Evolutionary conservation across 495 filamentous ascomycete species (phyloP), one percentile per base, ranked within the genome.

Genomic region (Aspergillus indologenus): DNA sequence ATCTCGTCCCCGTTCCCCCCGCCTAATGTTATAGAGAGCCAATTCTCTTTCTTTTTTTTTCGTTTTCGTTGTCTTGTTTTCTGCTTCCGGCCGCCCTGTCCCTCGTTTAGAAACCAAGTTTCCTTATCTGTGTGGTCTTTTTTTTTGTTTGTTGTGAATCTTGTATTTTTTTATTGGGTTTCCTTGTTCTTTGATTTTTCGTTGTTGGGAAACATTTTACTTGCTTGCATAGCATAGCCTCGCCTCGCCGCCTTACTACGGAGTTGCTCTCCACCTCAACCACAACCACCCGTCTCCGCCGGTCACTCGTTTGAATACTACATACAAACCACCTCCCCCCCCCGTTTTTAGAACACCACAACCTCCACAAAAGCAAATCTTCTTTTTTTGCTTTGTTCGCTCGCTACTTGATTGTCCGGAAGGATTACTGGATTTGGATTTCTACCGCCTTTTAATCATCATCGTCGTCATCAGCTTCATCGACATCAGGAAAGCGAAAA

Each of bases 1-100:
- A 59, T 61, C 54, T 9, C 9, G 4, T 29, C 26, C 26, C 26
- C 26, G 26, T 29, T 9, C 26, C 9, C 26, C 68, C 23, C 48
- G 48, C 24, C 48, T 53, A 56, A 66, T 74, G 65, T 58, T 66
- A 63, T 71, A 70, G 62, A 63, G 61, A 53, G 12, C 44, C 26
- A 9, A 29, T 56, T 21, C 31, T 50, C 47, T 60, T 60, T 60
- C 58, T 54, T 57, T 62, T 61, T 58, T 68, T 65, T 62, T 55
- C 21, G 57, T n/a, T 60, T 59, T 62, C 23, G 46, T 65, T 63
- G 64, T 24, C 45, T 51, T 68, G 66, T 63, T 63, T 65, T 54
- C 61, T 65, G 60, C 59, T 47, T 49, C 64, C 52, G 58, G 62
- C 62, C 31, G 56, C 29, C 45, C 68, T 60, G 61, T 71, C 71